Conservation (phyloP, 768 basidiomycete genomes). For the Lentinula raphanica region DNA sequence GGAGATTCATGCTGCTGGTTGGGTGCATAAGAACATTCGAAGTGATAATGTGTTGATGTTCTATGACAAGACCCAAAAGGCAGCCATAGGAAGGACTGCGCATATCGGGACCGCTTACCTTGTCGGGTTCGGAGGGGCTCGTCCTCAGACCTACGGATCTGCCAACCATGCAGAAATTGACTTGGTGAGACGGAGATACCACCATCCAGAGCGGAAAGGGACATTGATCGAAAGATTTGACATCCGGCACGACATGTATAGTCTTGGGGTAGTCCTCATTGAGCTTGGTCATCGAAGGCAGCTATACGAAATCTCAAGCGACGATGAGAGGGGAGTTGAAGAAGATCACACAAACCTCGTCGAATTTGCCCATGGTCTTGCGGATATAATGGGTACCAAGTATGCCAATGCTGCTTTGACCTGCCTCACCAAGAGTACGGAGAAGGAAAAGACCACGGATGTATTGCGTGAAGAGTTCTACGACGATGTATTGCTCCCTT, state of each 20-base stretch:
- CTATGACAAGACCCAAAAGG: not conserved
- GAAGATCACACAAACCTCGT: not conserved
- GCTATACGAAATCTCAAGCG: not conserved
- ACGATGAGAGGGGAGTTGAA: too few relatives aligned
- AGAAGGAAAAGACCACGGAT: not conserved
- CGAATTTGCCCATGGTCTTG: not conserved
- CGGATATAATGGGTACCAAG: not conserved
- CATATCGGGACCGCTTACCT: too few relatives aligned
- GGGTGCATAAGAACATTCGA: conserved; percentile 2
- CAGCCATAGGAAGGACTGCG: too few relatives aligned
- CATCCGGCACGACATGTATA: conserved; percentile 3
- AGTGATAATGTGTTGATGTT: not conserved
- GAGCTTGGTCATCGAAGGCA: not conserved
- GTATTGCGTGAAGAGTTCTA: not conserved
- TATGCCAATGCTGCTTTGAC: not conserved
- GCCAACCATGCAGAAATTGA: not conserved
- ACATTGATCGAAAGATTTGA: not conserved
- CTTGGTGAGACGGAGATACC: not conserved
- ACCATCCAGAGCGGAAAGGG: not conserved
- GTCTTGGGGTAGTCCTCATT: conserved; percentile 1
- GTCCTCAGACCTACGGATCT: too few relatives aligned
- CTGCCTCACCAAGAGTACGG: not conserved
- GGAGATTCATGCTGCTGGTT: not conserved
- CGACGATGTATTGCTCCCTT: not conserved
- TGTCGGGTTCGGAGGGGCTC: too few relatives aligned